Evolutionary conservation across 768 basidiomycete genomes (phyloP).

Genomic region (Fibroporia radiculosa): DNA sequence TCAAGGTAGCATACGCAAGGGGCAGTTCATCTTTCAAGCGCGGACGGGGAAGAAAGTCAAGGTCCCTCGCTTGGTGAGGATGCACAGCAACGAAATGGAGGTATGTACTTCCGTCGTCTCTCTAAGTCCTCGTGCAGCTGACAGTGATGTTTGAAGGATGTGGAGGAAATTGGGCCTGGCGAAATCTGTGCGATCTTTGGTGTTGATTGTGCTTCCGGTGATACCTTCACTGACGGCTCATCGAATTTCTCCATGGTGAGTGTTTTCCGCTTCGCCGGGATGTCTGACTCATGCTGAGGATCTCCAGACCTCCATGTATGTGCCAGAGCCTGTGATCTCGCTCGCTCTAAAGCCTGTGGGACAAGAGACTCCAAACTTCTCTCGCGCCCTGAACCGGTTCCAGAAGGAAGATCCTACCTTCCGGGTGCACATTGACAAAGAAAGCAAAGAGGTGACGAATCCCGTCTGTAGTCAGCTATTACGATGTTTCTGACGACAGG

Average conservation of each 20-base stretch:
- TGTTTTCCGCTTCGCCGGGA: neutral
- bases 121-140: neutral
- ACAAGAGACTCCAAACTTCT: slow-evolving; percentile 92
- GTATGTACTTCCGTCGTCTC: slow-evolving; percentile 29
- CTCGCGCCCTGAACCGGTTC: slow-evolving; percentile 93
- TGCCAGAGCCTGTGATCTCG: slow-evolving; percentile 97
- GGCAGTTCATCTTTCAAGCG: slow-evolving; percentile 81
- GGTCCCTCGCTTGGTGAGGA: slow-evolving; percentile 89
- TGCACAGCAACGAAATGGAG: slow-evolving; percentile 99
- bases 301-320: slow-evolving; percentile 89
- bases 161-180: slow-evolving; percentile 88
- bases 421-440: slow-evolving; percentile 89
- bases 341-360: slow-evolving; percentile 89
- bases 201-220: slow-evolving; percentile 95
- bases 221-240: slow-evolving; percentile 94
- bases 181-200: slow-evolving; percentile 99
- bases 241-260: slow-evolving; percentile 87
- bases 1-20: slow-evolving; percentile 87
- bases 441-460: slow-evolving; percentile 77
- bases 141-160: slow-evolving; percentile 52
- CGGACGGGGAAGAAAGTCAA: slow-evolving; percentile 96
- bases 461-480: neutral
- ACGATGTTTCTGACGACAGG: neutral
- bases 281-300: neutral
- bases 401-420: slow-evolving; percentile 99